These are phyloP conservation scores for Euphorbia pulcherrima DNA, from an alignment of 345 rosid species.

Conservation along the genomic window DNA sequence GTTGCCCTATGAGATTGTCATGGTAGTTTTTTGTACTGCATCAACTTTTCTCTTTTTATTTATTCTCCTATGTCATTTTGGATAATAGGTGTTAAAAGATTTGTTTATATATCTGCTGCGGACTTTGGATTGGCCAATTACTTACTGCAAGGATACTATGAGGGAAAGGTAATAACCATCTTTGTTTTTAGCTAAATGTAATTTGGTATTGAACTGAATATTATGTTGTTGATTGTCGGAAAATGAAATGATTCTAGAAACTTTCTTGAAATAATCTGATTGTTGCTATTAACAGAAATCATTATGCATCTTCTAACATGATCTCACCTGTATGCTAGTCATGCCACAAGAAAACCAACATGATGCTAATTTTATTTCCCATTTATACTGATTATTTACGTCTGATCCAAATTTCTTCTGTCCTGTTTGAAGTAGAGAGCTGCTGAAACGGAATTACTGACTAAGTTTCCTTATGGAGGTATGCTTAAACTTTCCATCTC, in stretches of 20 bases:
- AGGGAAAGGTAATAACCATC: slow-evolving; percentile 65
- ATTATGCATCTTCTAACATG: not conserved
- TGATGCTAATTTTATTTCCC: not conserved
- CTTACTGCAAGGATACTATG: slow-evolving; percentile 77
- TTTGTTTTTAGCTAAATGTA: not conserved
- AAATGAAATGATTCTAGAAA: not conserved
- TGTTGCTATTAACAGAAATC: not conserved
- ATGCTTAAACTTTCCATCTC: slow-evolving; percentile 12
- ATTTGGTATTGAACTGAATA: not conserved
- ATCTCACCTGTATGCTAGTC: not conserved
- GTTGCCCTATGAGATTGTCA: not conserved
- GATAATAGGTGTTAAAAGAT: slow-evolving; percentile 74
- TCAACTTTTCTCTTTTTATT: not conserved
- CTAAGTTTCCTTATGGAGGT: slow-evolving; percentile 92
- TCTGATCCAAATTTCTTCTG: slow-evolving; percentile 11
- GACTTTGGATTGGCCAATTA: slow-evolving; percentile 80
- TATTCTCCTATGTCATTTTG: not conserved
- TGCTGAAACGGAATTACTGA: slow-evolving; percentile 87
- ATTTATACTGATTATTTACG: not conserved
- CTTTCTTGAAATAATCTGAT: not conserved
- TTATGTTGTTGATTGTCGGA: not conserved
- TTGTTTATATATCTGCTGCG: slow-evolving; percentile 87
- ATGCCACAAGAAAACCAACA: not conserved
- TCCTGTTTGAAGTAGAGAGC: slow-evolving; percentile 59
- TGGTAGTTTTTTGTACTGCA: not conserved